Evolutionary conservation across 495 filamentous ascomycete genomes (phyloP), one percentile per base, ranked within the genome.

Genomic region (Aspergillus ellipticus): DNA sequence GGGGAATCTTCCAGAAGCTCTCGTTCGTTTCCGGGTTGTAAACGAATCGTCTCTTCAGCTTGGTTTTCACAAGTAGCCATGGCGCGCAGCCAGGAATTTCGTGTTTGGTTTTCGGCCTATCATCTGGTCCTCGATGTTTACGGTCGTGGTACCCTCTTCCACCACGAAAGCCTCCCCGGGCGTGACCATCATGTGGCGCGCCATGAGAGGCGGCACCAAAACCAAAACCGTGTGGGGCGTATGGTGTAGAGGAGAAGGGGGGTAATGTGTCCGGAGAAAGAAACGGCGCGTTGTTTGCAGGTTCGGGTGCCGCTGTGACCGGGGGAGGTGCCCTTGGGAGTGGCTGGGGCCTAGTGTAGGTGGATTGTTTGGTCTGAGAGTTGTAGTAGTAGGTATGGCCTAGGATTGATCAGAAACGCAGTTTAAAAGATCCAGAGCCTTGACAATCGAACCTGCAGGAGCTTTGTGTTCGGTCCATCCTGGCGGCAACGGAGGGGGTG

Each of bases 391-490:
- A 97, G 13, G 81, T 77, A 65, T 95, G 91, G 6, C 92, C 86
- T 88, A 29, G 28, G 20, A 29, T 53, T 47, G 19, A 61, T 60
- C 56, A 61, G 58, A 43, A 24, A 21, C 50, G 37, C 6, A 10
- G 9, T 55, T 37, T 10, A 16, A 53, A 35, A 43, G n/a, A 48
- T 11, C 37, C 4, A 26, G 13, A 50, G 24, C 29, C n/a, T 24
- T 24, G 9, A 50, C 29, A 54, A 35, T 70, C 72, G 31, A 63
- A 85, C 85, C 92, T 54, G 89, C 86, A 15, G 92, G 92, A 54
- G 93, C 89, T 76, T 88, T 91, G 72, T 97, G 92, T 70, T 96
- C 89, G 22, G 89, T 90, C 92, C 92, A 97, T 20, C 89, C 93
- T 20, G 84, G 79, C 7, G 86, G 85, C 3, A 96, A 74, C 16